Percentiles rank a stretch among this genome's conserved stretches.
Evolutionary conservation across 1,284 basidiomycete species (phyloP).

Genomic region (Ganoderma boninense): DNA sequence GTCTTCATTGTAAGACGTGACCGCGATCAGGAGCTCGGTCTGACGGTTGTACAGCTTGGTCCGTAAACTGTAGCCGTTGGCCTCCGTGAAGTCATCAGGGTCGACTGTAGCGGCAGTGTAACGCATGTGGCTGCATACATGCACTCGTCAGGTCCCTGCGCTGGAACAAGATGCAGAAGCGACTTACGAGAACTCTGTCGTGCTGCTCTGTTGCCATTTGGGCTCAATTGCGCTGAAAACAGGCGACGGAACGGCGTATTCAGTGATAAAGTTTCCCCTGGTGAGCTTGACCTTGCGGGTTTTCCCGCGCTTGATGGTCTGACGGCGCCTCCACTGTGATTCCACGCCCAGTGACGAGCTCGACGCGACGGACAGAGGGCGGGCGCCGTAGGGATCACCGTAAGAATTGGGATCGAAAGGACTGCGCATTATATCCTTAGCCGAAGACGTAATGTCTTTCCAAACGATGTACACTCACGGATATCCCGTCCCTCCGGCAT

Average conservation of each 20-base stretch:
- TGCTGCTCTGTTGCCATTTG: conserved; percentile 76
- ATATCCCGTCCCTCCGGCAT: conserved; percentile 63
- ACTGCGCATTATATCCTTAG: conserved; percentile 43
- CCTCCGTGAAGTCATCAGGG: conserved; percentile 90
- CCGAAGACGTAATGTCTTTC: background rate
- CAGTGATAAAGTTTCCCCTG: conserved; percentile 89
- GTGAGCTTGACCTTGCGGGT: conserved; percentile 96
- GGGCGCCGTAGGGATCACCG: conserved; percentile 70
- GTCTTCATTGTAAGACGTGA: conserved; percentile 93
- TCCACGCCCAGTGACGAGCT: conserved; percentile 72
- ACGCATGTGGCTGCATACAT: conserved; percentile 77
- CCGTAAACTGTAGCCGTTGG: conserved; percentile 86
- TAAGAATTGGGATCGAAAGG: conserved; percentile 67
- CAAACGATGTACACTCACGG: conserved; percentile 56
- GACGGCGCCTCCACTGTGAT: conserved; percentile 84
- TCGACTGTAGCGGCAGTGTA: conserved; percentile 95
- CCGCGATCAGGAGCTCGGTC: conserved; percentile 93
- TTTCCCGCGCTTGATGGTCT: conserved; percentile 91
- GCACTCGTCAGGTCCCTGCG: conserved; percentile 5
- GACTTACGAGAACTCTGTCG: conserved; percentile 87
- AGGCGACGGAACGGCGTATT: conserved; percentile 91
- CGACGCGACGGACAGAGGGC: conserved; percentile 72
- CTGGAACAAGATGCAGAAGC: conserved; percentile 5
- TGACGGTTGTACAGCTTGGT: conserved; percentile 88
- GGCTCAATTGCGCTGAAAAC: conserved; percentile 87